Base-by-base conservation (phyloP, 352 stramenopile species). In the Phytophthora pseudosyringae region DNA sequence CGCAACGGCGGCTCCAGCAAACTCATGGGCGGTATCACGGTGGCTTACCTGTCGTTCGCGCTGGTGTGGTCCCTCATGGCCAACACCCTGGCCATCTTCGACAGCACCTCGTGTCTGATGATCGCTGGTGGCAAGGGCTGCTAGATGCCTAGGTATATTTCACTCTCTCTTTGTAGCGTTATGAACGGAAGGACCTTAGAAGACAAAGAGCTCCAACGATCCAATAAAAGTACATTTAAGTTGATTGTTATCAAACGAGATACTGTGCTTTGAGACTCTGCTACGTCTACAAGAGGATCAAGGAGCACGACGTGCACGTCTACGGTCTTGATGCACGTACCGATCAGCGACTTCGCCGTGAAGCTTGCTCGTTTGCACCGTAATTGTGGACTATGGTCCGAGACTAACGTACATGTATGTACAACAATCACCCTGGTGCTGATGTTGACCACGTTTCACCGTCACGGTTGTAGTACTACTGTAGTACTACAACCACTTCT, bases 51-150 rank as follows among this genome's bases (percentile, higher is more conserved):
- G 38, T 53, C 64, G 12, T 67, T 82, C 21, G 62, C 67, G n/a
- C 53, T 82, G 4, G 32, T 62, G 11, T 85, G 76, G 68, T 80
- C 76, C 9, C 16, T 81, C 4, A 77, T 71, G 73, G 49, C 51
- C 41, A 81, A 83, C 32, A 73, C 58, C 1, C 31, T 83, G 13
- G 70, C 71, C 11, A 73, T 81, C 35, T 80, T 73, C 44, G 59
- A 74, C 16, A 67, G 61, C 28, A 85, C 76, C 12, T 78, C 64
- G 44, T 85, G 73, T 35, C 51, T 83, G 10, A 15, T 70, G 3
- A 78, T 86, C 60, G 76, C 66, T 25, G 76, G 74, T 33, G 76
- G 76, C 57, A 52, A 47, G 5, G 72, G 74, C 21, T 83, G 74
- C 49, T 78, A 73, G 47, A 12, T 32, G 6, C 18, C 11, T 28